These are phyloP conservation scores for Claviceps africana DNA, from an alignment of 2,329 filamentous ascomycete species.

Conservation along the genomic window DNA sequence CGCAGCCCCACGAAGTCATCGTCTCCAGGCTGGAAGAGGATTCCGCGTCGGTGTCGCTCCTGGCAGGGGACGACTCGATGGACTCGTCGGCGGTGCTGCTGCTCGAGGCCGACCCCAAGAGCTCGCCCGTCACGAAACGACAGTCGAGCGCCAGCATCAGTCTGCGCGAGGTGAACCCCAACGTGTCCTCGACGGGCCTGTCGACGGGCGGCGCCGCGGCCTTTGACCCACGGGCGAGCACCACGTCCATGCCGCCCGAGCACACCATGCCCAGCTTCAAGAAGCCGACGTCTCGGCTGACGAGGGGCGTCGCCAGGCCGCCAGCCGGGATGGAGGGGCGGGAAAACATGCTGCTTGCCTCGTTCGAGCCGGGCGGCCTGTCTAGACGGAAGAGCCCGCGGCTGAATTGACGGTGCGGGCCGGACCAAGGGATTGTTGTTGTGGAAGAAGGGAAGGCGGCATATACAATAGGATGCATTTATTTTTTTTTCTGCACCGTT, in stretches of 20 bases:
- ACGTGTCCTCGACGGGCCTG: constrained; percentile 26
- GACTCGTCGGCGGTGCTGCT: constrained; percentile 26
- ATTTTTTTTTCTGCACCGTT: constrained; percentile 1
- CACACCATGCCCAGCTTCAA: constrained; percentile 35
- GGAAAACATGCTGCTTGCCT: constrained; percentile 35
- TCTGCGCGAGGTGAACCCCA: constrained; percentile 43
- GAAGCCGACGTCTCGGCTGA: constrained; percentile 22
- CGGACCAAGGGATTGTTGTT: no score
- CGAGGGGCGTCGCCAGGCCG: constrained; percentile 19
- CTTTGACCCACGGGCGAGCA: constrained; percentile 30
- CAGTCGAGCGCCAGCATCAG: constrained; percentile 23
- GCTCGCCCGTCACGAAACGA: constrained; percentile 11
- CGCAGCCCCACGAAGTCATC: constrained; percentile 34
- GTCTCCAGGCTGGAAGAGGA: constrained; percentile 26
- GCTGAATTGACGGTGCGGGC: constrained; percentile 20
- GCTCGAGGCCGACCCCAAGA: constrained; percentile 12
- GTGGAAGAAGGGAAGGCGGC: no score
- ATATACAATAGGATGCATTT: not conserved
- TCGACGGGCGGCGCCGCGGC: constrained; percentile 15
- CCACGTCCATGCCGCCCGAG: constrained; percentile 26
- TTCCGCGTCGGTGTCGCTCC: not conserved
- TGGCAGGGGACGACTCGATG: not conserved
- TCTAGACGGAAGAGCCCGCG: constrained; percentile 42
- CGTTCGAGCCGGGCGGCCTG: constrained; percentile 32
- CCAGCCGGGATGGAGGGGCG: constrained; percentile 28